Percentiles rank a stretch among this genome's conserved stretches.
Evolutionary conservation across 495 filamentous ascomycete species (phyloP).

Genomic region (Aspergillus campestris): DNA sequence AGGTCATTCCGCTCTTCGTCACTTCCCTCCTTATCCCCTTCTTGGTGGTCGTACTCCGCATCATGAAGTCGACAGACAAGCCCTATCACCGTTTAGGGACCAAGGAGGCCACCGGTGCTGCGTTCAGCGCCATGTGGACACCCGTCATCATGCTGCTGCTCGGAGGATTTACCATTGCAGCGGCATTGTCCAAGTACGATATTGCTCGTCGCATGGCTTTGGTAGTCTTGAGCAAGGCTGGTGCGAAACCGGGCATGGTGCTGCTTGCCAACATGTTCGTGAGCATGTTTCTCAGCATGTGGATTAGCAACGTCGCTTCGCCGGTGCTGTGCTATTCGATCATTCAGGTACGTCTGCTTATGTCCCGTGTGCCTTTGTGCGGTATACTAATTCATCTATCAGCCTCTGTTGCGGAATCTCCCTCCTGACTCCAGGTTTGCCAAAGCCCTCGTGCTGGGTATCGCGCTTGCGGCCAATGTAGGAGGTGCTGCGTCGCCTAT

Average conservation of each 20-base stretch:
- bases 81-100: slow-evolving; percentile 61
- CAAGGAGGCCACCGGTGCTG: slow-evolving; percentile 66
- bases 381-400: slow-evolving; percentile 10
- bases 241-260: slow-evolving; percentile 78
- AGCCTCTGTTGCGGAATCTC: slow-evolving; percentile 91
- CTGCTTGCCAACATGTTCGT: slow-evolving; percentile 97
- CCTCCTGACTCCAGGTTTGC: slow-evolving; percentile 83
- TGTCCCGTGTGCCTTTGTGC: not conserved
- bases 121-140: slow-evolving; percentile 97
- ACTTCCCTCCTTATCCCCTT: slow-evolving; percentile 93
- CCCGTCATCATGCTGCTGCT: slow-evolving; percentile 98
- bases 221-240: slow-evolving; percentile 93
- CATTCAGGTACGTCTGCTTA: slow-evolving; percentile 58
- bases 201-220: slow-evolving; percentile 97
- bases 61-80: slow-evolving; percentile 69
- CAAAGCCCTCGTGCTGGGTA: slow-evolving; percentile 91
- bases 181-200: slow-evolving; percentile 91
- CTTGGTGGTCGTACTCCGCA: slow-evolving; percentile 74
- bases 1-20: slow-evolving; percentile 96
- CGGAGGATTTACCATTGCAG: slow-evolving; percentile 92
- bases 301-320: slow-evolving; percentile 96
- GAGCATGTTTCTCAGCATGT: slow-evolving; percentile 95
- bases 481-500: slow-evolving; percentile 95
- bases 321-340: slow-evolving; percentile 98
- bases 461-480: slow-evolving; percentile 90